These are phyloP conservation scores for Penicillium flavigenum DNA, from an alignment of 495 filamentous ascomycete genomes.

Conservation along the genomic window DNA sequence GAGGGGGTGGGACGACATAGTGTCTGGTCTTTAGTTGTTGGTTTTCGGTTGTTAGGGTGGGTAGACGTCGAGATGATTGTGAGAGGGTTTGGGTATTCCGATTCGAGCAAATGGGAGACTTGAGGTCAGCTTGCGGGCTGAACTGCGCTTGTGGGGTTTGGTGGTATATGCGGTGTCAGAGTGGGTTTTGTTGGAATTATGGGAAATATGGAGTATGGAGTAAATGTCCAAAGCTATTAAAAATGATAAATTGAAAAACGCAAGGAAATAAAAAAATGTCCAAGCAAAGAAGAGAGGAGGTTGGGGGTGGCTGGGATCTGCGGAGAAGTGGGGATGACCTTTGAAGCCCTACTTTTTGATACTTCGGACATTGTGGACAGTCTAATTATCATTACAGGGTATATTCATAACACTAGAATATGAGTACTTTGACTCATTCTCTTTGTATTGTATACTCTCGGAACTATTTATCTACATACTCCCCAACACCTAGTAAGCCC, in stretches of 20 bases:
- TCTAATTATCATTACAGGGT: background rate
- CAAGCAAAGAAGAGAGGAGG: background rate
- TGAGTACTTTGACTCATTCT: background rate
- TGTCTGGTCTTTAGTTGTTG: background rate
- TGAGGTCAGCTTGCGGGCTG: background rate
- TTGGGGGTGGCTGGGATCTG: constrained; percentile 16
- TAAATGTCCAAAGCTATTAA: background rate
- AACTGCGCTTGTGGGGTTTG: background rate
- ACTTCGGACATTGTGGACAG: background rate
- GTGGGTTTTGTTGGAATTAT: background rate
- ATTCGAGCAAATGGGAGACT: constrained; percentile 2
- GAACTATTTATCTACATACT: background rate
- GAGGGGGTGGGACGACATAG: background rate
- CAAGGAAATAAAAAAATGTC: background rate
- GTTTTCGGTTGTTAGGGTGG: background rate
- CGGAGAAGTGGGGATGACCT: constrained; percentile 12
- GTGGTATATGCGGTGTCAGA: background rate
- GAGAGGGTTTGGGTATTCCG: background rate
- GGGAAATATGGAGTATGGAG: background rate
- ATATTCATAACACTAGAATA: too few species aligned
- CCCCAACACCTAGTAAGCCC: constrained; percentile 49
- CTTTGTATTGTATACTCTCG: background rate
- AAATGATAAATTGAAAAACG: background rate
- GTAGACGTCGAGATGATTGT: background rate
- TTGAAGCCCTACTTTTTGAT: background rate